These are phyloP conservation scores for Cyclaneusma minus DNA, from an alignment of 2,329 filamentous ascomycete genomes.

Conservation along the genomic window DNA sequence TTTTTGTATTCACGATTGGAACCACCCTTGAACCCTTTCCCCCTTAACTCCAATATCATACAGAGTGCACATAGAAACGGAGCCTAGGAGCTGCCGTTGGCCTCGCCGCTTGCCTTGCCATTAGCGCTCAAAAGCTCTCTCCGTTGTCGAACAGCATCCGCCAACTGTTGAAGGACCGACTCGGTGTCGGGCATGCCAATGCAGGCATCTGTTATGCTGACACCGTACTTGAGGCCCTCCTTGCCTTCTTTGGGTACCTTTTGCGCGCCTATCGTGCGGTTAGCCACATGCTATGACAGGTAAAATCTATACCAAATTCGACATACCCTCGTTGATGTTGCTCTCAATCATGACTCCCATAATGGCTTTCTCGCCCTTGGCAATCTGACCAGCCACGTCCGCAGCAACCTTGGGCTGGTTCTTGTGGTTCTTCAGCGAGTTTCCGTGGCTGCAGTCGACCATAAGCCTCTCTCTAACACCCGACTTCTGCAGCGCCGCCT, in stretches of 20 bases:
- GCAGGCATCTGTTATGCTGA: slow-evolving; percentile 95
- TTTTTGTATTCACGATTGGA: too few species aligned
- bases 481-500: slow-evolving; percentile 61
- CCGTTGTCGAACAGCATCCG: slow-evolving; percentile 63
- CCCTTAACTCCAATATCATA: too few species aligned
- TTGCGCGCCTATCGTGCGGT: slow-evolving; percentile 47
- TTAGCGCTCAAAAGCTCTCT: too few species aligned
- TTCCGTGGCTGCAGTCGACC: slow-evolving; percentile 97
- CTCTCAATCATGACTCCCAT: slow-evolving; percentile 99
- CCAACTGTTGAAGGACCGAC: slow-evolving; percentile 59
- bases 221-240: slow-evolving; percentile 74
- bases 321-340: slow-evolving; percentile 78
- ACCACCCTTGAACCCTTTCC: too few species aligned
- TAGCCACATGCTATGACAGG: neutral
- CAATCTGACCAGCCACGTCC: slow-evolving; percentile 68
- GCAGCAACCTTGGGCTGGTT: slow-evolving; percentile 93
- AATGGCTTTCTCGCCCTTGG: slow-evolving; percentile 68
- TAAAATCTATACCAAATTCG: slow-evolving; percentile 3
- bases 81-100: too few species aligned
- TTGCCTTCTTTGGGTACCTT: slow-evolving; percentile 84
- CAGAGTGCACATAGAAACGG: too few species aligned
- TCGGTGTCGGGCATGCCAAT: slow-evolving; percentile 90
- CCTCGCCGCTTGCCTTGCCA: too few species aligned
- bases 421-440: slow-evolving; percentile 89
- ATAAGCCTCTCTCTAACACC: slow-evolving; percentile 67